Conservation (phyloP, 352 stramenopile genomes). For the Achlya hypogyna region DNA sequence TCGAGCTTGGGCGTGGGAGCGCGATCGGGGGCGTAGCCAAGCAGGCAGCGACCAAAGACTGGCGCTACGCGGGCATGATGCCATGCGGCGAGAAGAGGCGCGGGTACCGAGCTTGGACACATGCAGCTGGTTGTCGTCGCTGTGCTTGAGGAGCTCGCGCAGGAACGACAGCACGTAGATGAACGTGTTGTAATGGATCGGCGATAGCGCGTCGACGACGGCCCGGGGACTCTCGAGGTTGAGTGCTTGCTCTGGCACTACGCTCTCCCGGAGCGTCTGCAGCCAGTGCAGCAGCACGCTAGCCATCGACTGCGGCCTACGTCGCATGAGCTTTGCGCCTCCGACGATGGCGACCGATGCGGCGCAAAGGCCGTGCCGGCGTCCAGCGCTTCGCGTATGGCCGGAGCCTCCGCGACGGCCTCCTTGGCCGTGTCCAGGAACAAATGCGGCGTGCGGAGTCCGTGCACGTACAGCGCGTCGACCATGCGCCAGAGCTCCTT, state of each 20-base stretch:
- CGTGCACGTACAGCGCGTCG: conserved; percentile 89
- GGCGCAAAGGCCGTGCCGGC: conserved; percentile 75
- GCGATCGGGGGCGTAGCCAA: neutral
- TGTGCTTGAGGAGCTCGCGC: conserved; percentile 85
- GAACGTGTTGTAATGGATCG: conserved; percentile 94
- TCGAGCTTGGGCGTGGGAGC: conserved; percentile 6
- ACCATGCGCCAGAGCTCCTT: conserved; percentile 98
- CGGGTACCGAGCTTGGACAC: conserved; percentile 1
- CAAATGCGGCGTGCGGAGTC: conserved; percentile 66
- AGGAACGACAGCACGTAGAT: conserved; percentile 97
- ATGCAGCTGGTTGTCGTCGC: conserved; percentile 41
- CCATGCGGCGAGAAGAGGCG: neutral
- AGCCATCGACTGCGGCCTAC: conserved; percentile 82
- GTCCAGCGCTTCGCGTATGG: conserved; percentile 89
- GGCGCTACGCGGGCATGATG: neutral
- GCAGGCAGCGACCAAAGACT: conserved; percentile 9
- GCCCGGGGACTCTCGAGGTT: conserved; percentile 37
- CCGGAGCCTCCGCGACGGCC: conserved; percentile 41
- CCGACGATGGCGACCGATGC: conserved; percentile 23
- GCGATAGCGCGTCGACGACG: conserved; percentile 70
- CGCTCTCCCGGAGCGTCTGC: conserved; percentile 79
- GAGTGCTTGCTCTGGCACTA: conserved; percentile 83
- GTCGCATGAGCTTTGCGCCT: neutral
- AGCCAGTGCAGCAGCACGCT: conserved; percentile 89
- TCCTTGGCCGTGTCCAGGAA: conserved; percentile 68